Conservation (phyloP, 352 stramenopile species). For the Globisporangium emineosum region DNA sequence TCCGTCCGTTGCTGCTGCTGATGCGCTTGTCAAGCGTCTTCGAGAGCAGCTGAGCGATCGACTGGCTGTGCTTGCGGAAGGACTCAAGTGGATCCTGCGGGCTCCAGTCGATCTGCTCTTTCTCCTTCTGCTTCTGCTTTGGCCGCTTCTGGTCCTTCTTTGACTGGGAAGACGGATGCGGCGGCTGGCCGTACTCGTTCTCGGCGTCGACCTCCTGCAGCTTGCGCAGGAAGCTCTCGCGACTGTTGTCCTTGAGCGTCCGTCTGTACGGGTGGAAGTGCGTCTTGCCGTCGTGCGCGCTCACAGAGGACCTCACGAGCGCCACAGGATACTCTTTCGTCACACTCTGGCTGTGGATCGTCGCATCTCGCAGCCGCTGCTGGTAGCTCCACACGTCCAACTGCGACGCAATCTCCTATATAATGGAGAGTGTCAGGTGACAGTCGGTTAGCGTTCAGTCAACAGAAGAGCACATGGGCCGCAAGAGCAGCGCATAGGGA, state of each 20-base stretch:
- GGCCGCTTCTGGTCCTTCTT: slow-evolving; percentile 33
- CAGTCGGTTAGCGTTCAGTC: not conserved
- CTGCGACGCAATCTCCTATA: slow-evolving; percentile 39
- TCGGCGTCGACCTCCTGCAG: slow-evolving; percentile 40
- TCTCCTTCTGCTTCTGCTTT: not conserved
- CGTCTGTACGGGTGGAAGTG: slow-evolving; percentile 11
- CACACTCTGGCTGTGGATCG: slow-evolving; percentile 44
- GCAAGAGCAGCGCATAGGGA: not conserved
- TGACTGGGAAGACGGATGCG: not conserved
- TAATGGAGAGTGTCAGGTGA: not conserved
- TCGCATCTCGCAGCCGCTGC: slow-evolving; percentile 47
- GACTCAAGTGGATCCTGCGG: slow-evolving; percentile 34
- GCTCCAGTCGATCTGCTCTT: slow-evolving; percentile 9
- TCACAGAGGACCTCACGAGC: slow-evolving; percentile 25
- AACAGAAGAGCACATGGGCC: not conserved
- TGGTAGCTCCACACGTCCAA: slow-evolving; percentile 50
- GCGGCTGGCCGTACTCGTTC: slow-evolving; percentile 39
- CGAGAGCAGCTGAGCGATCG: slow-evolving; percentile 32
- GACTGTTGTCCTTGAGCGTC: slow-evolving; percentile 23
- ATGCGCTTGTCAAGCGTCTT: slow-evolving; percentile 28
- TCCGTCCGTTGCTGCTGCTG: slow-evolving; percentile 10
- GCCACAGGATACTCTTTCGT: slow-evolving; percentile 38
- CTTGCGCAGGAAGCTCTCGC: slow-evolving; percentile 32
- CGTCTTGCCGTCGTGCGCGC: not conserved
- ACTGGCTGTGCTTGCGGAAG: slow-evolving; percentile 27